These are phyloP conservation scores for Leptodontidium sp. DNA, from an alignment of 2,329 filamentous ascomycete species.

Conservation along the genomic window DNA sequence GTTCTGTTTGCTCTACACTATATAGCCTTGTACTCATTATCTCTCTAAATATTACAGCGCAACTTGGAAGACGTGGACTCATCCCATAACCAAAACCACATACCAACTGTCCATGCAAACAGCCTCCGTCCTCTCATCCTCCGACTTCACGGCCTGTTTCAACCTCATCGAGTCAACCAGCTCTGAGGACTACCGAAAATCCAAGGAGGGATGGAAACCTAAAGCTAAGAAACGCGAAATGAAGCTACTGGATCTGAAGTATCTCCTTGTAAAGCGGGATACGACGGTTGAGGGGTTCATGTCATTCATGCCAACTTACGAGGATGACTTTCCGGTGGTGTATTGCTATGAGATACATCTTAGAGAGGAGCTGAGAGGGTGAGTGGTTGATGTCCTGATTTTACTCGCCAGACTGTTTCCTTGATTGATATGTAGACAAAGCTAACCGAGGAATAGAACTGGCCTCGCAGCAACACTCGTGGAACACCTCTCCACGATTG, in stretches of 20 bases:
- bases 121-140: conserved; percentile 50
- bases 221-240: conserved; percentile 71
- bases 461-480: conserved; percentile 71
- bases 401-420: conserved; percentile 11
- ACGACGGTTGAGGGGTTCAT: conserved; percentile 60
- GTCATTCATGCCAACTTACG: conserved; percentile 77
- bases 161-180: conserved; percentile 69
- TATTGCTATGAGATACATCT: conserved; percentile 86
- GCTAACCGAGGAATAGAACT: conserved; percentile 52
- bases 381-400: conserved; percentile 32
- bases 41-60: conserved; percentile 5
- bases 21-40: neutral
- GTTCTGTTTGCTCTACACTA: neutral
- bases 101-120: conserved; percentile 57
- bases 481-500: conserved; percentile 60
- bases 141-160: conserved; percentile 63
- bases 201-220: conserved; percentile 69
- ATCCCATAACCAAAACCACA: conserved; percentile 53
- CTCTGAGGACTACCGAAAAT: conserved; percentile 67
- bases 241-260: conserved; percentile 71
- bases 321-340: conserved; percentile 70
- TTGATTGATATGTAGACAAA: neutral
- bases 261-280: conserved; percentile 65
- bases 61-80: conserved; percentile 54
- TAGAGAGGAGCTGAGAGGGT: conserved; percentile 61